phyloP scores from a whole-genome alignment of 306 rosid species.

The Cucurbita argyrosperma region DNA sequence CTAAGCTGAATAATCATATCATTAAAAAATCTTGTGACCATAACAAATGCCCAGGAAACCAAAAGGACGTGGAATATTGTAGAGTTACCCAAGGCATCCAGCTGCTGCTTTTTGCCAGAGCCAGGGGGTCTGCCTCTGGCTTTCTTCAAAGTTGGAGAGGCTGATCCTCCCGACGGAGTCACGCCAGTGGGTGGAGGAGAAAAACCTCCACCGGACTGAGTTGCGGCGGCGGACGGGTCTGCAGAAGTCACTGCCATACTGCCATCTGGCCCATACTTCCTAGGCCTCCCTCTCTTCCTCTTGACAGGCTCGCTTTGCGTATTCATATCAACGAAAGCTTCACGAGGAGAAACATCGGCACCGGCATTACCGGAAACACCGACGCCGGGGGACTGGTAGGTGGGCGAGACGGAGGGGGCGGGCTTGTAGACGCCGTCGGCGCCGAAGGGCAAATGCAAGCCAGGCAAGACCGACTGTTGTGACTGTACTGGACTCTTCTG shows the following conservation, averaged over 20 bases:
- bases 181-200: not conserved
- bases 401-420: not conserved
- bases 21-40: not conserved
- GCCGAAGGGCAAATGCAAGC: constrained; percentile 19
- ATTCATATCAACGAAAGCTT: constrained; percentile 8
- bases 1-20: not conserved
- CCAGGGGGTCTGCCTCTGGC: constrained; percentile 43
- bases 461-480: not conserved
- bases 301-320: constrained; percentile 14
- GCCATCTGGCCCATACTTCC: constrained; percentile 37
- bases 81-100: constrained; percentile 1
- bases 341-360: constrained; percentile 1
- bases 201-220: constrained; percentile 15
- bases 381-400: not conserved
- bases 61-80: not conserved
- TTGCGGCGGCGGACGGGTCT: not conserved
- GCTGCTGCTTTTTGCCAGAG: constrained; percentile 23
- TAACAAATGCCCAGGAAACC: not conserved
- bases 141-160: constrained; percentile 17
- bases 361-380: constrained; percentile 1
- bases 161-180: constrained; percentile 6
- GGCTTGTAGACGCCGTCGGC: not conserved
- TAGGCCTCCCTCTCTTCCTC: constrained; percentile 46
- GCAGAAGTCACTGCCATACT: constrained; percentile 11
- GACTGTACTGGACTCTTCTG: not conserved